These are phyloP conservation scores for Oryza brachyantha DNA, from an alignment of 176 grass and related monocot genomes.

Conservation along the genomic window DNA sequence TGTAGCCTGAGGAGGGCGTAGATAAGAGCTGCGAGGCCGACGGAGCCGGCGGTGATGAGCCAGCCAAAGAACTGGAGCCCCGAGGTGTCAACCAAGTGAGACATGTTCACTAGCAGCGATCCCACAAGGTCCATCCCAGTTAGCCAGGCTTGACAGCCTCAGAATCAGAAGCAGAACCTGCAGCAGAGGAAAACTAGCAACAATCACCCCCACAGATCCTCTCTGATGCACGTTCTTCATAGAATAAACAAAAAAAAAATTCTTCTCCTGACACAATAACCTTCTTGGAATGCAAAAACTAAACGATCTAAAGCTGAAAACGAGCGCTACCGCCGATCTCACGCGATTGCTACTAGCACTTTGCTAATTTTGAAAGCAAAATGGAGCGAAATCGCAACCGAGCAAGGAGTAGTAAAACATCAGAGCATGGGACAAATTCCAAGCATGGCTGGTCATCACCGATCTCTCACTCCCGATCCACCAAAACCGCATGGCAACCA, in stretches of 20 bases:
- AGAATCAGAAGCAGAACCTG: slow-evolving; percentile 18
- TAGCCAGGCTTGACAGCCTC: slow-evolving; percentile 9
- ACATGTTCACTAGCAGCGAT: slow-evolving; percentile 50
- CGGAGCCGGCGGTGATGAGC: slow-evolving; percentile 69
- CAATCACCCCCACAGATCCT: not conserved
- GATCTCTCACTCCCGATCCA: not conserved
- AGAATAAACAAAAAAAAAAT: not conserved
- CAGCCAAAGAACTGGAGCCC: slow-evolving; percentile 49
- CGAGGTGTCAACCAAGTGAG: slow-evolving; percentile 29
- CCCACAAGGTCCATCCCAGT: slow-evolving; percentile 52
- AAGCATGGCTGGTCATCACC: not conserved
- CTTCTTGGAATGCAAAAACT: not conserved
- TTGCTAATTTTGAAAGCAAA: slow-evolving; percentile 7
- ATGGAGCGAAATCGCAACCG: not conserved
- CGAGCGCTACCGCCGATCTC: not conserved
- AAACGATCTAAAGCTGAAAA: slow-evolving; percentile 10
- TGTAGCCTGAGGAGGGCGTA: slow-evolving; percentile 68
- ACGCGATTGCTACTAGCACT: not conserved
- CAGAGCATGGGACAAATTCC: not conserved
- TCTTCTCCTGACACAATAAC: not conserved
- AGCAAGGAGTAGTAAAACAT: not conserved
- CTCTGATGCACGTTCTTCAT: not conserved
- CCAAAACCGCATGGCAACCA: not conserved
- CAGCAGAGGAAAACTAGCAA: slow-evolving; percentile 11
- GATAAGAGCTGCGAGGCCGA: slow-evolving; percentile 52